Evolutionary conservation across 306 rosid species (phyloP).

Genomic region (Fragaria nilgerrensis): DNA sequence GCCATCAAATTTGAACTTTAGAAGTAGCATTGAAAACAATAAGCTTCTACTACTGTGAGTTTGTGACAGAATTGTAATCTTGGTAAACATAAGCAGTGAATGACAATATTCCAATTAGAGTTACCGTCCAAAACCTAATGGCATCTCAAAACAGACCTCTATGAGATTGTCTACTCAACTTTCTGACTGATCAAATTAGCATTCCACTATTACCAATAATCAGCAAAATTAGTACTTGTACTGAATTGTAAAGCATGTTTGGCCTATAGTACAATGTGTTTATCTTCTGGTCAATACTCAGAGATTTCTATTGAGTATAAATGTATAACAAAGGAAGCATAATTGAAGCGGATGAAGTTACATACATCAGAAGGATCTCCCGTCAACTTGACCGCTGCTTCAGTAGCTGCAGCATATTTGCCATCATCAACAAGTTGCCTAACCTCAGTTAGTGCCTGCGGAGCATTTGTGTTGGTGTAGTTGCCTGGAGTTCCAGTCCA

Average conservation of each 20-base stretch:
- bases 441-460: conserved; percentile 58
- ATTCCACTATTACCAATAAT: background rate
- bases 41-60: background rate
- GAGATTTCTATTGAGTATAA: background rate
- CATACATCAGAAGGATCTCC: conserved; percentile 70
- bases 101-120: background rate
- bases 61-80: background rate
- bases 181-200: background rate
- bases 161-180: background rate
- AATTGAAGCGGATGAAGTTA: conserved; percentile 6
- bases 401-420: conserved; percentile 68
- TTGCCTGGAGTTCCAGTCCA: conserved; percentile 86
- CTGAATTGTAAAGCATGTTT: no score
- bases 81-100: background rate
- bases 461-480: conserved; percentile 74
- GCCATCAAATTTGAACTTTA: background rate
- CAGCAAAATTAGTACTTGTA: background rate
- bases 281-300: no score
- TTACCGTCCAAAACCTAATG: background rate
- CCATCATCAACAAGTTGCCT: conserved; percentile 76
- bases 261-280: no score
- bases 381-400: conserved; percentile 62
- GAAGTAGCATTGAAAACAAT: background rate
- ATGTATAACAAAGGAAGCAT: background rate
- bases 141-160: background rate